Evolutionary conservation across 2,329 filamentous ascomycete genomes (phyloP), one percentile per base, ranked within the genome.

Genomic region (Fusarium torreyae): DNA sequence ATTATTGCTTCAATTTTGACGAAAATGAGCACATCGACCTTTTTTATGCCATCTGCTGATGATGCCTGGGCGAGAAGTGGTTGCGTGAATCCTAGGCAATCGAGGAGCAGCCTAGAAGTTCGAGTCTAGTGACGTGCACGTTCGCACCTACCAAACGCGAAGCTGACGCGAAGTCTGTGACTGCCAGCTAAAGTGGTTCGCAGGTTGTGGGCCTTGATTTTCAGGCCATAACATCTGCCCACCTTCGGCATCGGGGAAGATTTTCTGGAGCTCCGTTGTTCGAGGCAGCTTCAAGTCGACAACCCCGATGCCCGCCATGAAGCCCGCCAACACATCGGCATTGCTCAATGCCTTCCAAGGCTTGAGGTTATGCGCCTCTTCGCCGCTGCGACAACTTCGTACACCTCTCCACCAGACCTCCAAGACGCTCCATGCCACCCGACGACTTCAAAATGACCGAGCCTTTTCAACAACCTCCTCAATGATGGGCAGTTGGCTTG

Each of bases 401-500:
- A 77, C 68, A 68, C 79, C 76, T 52, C 63, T 76, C 9, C 71
- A 76, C 68, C 74, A 70, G 60, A 76, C 76, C 62, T 66, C 72
- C 49, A 71, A 70, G 56, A 55, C 70, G 63, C 60, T 78, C 63
- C 68, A 74, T 76, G 70, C 76, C 48, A 72, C 76, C 62, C 74
- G 69, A 73, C 75, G 77, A 74, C 76, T 82, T 67, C 80, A 84
- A 74, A 81, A 85, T 83, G 80, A 79, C 71, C 88, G 92, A 77
- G 82, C 87, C 66, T 97, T 97, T 82, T 93, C 93, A 39, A 92
- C 91, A 33, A 92, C 92, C 17, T 64, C 86, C 76, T 69, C 83
- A 69, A 76, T 82, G 77, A 68, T 85, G 78, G 88, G 88, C 71
- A 92, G 88, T 77, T 98, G 94, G 94, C 91, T 98, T 48, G 88